These are phyloP conservation scores for Chlorella sp. DNA, from an alignment of 139 green algal species.

Conservation along the genomic window DNA sequence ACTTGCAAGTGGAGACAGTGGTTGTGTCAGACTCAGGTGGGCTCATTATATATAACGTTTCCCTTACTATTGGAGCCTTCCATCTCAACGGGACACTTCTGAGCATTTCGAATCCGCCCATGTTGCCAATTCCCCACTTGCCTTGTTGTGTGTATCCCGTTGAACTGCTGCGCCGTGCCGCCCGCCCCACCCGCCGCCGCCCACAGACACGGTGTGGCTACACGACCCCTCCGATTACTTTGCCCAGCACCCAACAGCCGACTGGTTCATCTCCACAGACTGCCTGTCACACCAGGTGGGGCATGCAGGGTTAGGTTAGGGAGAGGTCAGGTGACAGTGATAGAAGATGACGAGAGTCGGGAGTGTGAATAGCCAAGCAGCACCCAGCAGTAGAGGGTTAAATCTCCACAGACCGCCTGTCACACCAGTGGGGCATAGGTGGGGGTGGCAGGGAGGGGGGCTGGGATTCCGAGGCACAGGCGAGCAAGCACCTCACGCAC, in stretches of 20 bases:
- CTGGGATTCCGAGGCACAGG: too few species aligned
- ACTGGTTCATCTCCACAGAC: constrained; percentile 46
- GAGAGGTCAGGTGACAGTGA: too few species aligned
- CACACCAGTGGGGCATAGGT: background rate
- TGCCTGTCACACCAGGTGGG: constrained; percentile 30
- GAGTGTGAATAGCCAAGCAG: too few species aligned
- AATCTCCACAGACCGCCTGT: constrained; percentile 47
- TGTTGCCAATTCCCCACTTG: too few species aligned
- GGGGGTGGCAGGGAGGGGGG: background rate
- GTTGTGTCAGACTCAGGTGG: constrained; percentile 18
- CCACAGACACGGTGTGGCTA: background rate
- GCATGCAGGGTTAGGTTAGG: background rate
- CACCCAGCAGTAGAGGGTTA: constrained; percentile 24
- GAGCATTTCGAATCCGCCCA: too few species aligned
- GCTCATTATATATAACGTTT: background rate
- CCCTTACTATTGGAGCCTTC: background rate
- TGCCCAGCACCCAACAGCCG: background rate
- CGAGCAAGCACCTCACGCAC: too few species aligned
- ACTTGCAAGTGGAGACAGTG: background rate
- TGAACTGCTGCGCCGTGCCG: too few species aligned
- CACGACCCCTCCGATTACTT: constrained; percentile 24
- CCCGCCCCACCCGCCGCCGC: background rate
- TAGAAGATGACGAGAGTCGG: too few species aligned
- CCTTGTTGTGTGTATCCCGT: too few species aligned
- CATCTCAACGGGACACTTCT: too few species aligned